These are phyloP conservation scores for Diplodia sapinea DNA, from an alignment of 2,329 filamentous ascomycete genomes.

Conservation along the genomic window DNA sequence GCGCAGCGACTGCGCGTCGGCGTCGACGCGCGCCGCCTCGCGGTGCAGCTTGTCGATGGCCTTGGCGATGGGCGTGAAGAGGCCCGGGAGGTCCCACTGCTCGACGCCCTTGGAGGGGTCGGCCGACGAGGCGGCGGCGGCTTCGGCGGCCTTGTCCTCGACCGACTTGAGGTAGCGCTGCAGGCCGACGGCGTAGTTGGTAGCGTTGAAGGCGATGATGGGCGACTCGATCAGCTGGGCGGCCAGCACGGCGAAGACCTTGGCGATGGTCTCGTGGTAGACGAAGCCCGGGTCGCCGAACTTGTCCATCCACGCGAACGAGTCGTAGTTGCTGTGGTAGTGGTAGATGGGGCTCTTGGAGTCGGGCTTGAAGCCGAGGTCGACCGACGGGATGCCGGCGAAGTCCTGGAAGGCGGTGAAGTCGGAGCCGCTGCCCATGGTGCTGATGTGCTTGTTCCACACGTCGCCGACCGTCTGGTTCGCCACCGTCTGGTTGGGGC, in stretches of 20 bases:
- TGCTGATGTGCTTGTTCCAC: slow-evolving; percentile 62
- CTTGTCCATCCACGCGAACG: slow-evolving; percentile 80
- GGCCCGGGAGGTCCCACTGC: slow-evolving; percentile 37
- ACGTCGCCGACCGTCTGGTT: slow-evolving; percentile 71
- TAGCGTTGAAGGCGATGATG: slow-evolving; percentile 54
- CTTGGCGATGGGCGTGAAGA: slow-evolving; percentile 56
- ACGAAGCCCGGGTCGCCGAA: slow-evolving; percentile 71
- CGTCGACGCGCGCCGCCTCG: slow-evolving; percentile 59
- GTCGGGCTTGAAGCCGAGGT: slow-evolving; percentile 53
- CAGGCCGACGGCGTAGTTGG: slow-evolving; percentile 53
- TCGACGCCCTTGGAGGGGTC: slow-evolving; percentile 19
- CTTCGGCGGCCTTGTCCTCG: slow-evolving; percentile 46
- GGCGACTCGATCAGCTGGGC: slow-evolving; percentile 56
- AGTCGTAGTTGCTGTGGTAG: slow-evolving; percentile 86
- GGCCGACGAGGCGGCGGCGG: slow-evolving; percentile 32
- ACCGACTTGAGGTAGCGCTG: slow-evolving; percentile 51
- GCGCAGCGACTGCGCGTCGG: slow-evolving; percentile 54
- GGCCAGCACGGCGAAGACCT: slow-evolving; percentile 54
- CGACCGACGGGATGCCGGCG: slow-evolving; percentile 56
- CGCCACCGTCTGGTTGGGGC: slow-evolving; percentile 72
- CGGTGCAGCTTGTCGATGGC: slow-evolving; percentile 57
- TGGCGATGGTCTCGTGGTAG: slow-evolving; percentile 61
- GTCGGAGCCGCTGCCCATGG: slow-evolving; percentile 60
- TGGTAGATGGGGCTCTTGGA: slow-evolving; percentile 64
- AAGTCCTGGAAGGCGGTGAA: slow-evolving; percentile 62